Evolutionary conservation across 495 filamentous ascomycete genomes (phyloP), one percentile per base, ranked within the genome.

Genomic region (Entonaema liquescens): DNA sequence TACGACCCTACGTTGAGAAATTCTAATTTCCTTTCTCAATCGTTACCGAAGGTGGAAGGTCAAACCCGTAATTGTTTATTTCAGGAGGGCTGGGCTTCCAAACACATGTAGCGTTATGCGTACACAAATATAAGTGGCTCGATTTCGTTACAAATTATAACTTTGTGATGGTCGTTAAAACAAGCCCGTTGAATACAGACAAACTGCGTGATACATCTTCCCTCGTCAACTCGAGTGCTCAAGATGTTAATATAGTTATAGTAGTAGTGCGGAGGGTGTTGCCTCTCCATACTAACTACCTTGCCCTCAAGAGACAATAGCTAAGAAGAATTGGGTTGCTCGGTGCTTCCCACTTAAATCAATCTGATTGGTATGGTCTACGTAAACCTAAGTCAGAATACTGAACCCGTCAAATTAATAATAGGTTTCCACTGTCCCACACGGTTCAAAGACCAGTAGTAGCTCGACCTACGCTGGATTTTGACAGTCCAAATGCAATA

Each of bases 1-100:
- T 96, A 59, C 82, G 93, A 65, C 92, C 92, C 3, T 91, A 87
- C 77, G 83, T 92, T 40, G 93, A 95, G 85, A 94, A 93, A 77
- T 96, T 81, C 47, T 83, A 54, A 75, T 9, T 40, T 12, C 1
- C 15, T 29, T 57, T 17, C 19, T 15, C 5, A 28, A 21, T 29
- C 17, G 15, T 5, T 11, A 31, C 13, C 2, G 11, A 25, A 29
- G 42, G 33, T 49, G 35, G n/a, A 53, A 67, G 21, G 17, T 5
- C 5, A 35, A 12, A n/a, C 17, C 17, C 9, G 12, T 3, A 26
- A 47, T 38, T 47, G 26, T 17, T 31, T 23, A 4, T 59, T 31
- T 12, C 1, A n/a, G 33, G 25, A 36, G 1, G 29, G 11, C 19
- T 21, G 29, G 21, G 12, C 7, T 52, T 61, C 11, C 1, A 49